Percentiles rank a stretch among this genome's conserved stretches.
These are phyloP conservation scores for Paramecium octaurelia DNA, from an alignment of 73 alveolate species.

Conservation along the genomic window DNA sequence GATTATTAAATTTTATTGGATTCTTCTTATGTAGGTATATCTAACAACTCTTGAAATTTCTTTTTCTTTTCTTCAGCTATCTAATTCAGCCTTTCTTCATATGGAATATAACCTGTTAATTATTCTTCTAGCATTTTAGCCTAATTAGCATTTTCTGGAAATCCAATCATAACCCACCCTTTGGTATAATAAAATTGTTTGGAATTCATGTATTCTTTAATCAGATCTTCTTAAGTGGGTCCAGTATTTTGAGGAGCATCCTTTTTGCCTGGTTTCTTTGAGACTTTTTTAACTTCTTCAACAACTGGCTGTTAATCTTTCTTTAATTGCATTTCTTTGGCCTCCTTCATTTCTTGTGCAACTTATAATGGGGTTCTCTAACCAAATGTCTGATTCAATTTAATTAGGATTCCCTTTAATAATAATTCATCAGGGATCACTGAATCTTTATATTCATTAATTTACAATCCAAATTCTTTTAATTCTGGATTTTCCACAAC, in stretches of 20 bases:
- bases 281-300: neutral
- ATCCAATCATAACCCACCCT: slow-evolving; percentile 36
- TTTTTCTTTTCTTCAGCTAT: neutral
- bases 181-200: slow-evolving; percentile 40
- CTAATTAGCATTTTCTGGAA: neutral
- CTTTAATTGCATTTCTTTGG: neutral
- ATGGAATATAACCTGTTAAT: slow-evolving; percentile 23
- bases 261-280: neutral
- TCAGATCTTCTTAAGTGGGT: slow-evolving; percentile 10
- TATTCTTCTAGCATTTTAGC: slow-evolving; percentile 14
- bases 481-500: slow-evolving; percentile 28
- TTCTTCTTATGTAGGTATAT: neutral
- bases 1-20: neutral
- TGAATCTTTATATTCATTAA: neutral
- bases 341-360: neutral
- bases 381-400: neutral
- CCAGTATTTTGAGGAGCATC: neutral
- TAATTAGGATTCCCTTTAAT: slow-evolving; percentile 12
- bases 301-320: neutral
- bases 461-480: slow-evolving; percentile 8
- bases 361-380: neutral
- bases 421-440: slow-evolving; percentile 21
- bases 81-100: neutral
- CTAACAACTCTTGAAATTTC: neutral
- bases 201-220: slow-evolving; percentile 15